phyloP scores from a whole-genome alignment of 805 yeast species.

The Yamadazyma sp. region DNA sequence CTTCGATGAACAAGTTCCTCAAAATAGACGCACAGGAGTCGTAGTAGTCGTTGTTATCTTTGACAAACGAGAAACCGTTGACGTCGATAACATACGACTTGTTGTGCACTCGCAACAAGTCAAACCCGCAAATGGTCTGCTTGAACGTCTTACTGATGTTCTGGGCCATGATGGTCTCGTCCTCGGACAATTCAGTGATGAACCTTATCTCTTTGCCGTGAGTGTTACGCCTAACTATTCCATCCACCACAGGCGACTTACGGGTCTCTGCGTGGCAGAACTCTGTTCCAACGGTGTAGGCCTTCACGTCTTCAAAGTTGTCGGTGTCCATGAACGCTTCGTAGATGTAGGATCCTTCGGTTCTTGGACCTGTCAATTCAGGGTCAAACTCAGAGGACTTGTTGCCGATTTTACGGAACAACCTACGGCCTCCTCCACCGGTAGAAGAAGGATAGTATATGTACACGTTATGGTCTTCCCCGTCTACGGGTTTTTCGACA shows the following conservation, averaged over 20 bases:
- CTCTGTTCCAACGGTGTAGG: conserved; percentile 89
- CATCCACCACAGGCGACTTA: conserved; percentile 99
- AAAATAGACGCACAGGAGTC: conserved; percentile 78
- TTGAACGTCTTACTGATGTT: conserved; percentile 74
- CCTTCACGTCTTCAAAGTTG: conserved; percentile 97
- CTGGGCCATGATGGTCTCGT: conserved; percentile 78
- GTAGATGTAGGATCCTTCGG: conserved; percentile 87
- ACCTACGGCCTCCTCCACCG: conserved; percentile 96
- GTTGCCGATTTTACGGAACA: conserved; percentile 95
- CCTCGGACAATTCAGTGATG: conserved; percentile 72
- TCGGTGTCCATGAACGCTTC: conserved; percentile 97
- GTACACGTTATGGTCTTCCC: conserved; percentile 96
- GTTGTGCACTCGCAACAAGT: conserved; percentile 84
- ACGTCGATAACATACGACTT: conserved; percentile 93
- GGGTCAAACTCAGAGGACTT: conserved; percentile 96
- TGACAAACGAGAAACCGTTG: conserved; percentile 96
- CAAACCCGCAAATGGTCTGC: conserved; percentile 97
- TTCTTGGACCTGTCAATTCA: conserved; percentile 66
- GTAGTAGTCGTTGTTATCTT: conserved; percentile 84
- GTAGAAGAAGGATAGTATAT: conserved; percentile 83
- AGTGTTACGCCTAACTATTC: conserved; percentile 93
- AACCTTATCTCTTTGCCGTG: conserved; percentile 96
- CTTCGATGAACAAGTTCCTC: conserved; percentile 67
- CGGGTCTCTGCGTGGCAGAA: conserved; percentile 98
- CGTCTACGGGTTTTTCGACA: conserved; percentile 98